Percentiles rank a stretch among this genome's conserved stretches.
Evolutionary conservation across 1,284 basidiomycete species (phyloP).

Genomic region (Takashimella tepidaria): DNA sequence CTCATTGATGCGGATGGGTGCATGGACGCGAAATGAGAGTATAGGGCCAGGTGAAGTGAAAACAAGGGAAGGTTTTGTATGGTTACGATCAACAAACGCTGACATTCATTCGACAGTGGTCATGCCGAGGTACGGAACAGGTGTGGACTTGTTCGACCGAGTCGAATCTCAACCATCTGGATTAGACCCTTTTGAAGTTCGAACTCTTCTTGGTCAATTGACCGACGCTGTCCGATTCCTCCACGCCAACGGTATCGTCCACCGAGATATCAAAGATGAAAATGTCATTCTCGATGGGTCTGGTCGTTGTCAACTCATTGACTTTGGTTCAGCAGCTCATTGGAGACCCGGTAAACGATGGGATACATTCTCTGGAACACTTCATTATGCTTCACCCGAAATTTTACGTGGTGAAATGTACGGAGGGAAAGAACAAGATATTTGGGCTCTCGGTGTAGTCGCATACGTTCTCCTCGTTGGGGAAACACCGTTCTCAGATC

Average conservation of each 20-base stretch:
- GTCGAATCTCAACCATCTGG: conserved; percentile 87
- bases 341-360: conserved; percentile 82
- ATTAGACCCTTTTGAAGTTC: conserved; percentile 66
- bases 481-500: conserved; percentile 79
- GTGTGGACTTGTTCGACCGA: conserved; percentile 84
- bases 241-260: conserved; percentile 87
- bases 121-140: conserved; percentile 53
- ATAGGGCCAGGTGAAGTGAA: too few relatives aligned
- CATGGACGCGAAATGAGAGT: too few relatives aligned
- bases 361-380: conserved; percentile 81
- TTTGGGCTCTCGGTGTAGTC: conserved; percentile 98
- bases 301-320: conserved; percentile 79
- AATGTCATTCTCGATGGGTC: conserved; percentile 64
- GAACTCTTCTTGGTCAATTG: conserved; percentile 87
- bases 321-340: conserved; percentile 67
- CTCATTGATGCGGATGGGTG: not conserved
- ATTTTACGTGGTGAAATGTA: conserved; percentile 93
- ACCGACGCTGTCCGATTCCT: conserved; percentile 88
- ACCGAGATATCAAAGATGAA: conserved; percentile 98
- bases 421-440: conserved; percentile 91
- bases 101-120: conserved; percentile 31
- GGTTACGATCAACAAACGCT: too few relatives aligned
- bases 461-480: conserved; percentile 93
- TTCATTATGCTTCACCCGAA: conserved; percentile 95
- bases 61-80: not conserved